Evolutionary conservation across 177 flowering plant genomes (phyloP).

Genomic region (Vitis hybrid): DNA sequence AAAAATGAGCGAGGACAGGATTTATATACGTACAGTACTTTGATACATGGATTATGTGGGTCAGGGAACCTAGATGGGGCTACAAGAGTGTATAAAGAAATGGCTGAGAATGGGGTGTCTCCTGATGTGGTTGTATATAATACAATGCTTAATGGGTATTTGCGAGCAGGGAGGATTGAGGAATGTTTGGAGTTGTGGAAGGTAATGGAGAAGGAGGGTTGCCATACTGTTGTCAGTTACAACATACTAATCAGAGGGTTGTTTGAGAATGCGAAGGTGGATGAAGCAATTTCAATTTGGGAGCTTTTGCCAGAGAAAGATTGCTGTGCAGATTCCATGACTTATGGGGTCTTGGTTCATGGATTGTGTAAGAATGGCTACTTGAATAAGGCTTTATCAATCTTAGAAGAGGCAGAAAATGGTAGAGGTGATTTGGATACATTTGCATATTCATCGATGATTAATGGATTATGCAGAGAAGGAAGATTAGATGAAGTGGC

Average conservation of each 20-base stretch:
- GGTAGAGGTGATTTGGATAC: conserved; percentile 40
- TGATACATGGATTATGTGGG: conserved; percentile 55
- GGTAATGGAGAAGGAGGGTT: conserved; percentile 48
- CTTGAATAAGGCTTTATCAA: conserved; percentile 49
- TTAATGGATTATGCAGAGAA: conserved; percentile 59
- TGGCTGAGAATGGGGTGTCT: conserved; percentile 31
- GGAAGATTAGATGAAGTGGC: conserved; percentile 61
- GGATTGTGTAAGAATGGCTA: conserved; percentile 77
- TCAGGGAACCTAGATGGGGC: conserved; percentile 51
- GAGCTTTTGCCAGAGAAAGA: conserved; percentile 40
- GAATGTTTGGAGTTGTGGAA: conserved; percentile 60
- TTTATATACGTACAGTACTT: conserved; percentile 38
- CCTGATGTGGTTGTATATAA: conserved; percentile 63
- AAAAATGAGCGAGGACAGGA: too few relatives aligned
- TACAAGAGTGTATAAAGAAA: conserved; percentile 31
- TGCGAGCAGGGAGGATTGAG: conserved; percentile 39
- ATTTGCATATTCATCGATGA: conserved; percentile 68
- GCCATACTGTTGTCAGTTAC: conserved; percentile 49
- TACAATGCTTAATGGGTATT: conserved; percentile 72
- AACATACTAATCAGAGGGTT: conserved; percentile 69
- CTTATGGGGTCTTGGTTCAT: conserved; percentile 68
- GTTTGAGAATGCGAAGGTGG: conserved; percentile 56
- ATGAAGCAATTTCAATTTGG: conserved; percentile 68
- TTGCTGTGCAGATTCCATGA: conserved; percentile 48
- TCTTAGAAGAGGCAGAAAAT: conserved; percentile 53